Base-by-base conservation (phyloP, 495 filamentous ascomycete species). In the Rhypophila decipiens region DNA sequence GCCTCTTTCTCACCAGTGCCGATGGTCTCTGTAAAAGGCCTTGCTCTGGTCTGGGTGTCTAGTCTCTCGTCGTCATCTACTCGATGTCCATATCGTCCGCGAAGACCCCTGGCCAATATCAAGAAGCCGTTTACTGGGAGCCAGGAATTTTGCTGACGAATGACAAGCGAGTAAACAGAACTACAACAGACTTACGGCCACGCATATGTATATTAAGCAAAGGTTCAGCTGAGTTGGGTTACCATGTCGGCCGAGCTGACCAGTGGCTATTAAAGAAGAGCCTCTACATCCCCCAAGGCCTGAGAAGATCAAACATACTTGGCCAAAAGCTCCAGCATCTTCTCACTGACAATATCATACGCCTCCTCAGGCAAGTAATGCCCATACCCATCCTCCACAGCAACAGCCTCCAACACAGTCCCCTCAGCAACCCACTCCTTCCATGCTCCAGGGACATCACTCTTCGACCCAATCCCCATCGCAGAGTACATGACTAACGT, bases 341-440 rank as follows among this genome's bases (percentile, higher is more conserved):
- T 50, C 24, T 61, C 50, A 18, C 63, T 56, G 10, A 61, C 60
- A 40, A 61, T 57, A 33, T 71, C 63, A 13, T 67, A 65, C n/a
- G 57, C 68, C 59, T 77, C 73, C 57, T 78, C 75, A 5, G 70
- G 66, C 18, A 73, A 37, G 56, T 71, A 79, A 66, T 80, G 76
- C 8, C 76, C 75, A 24, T 64, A 61, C 1, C 66, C 71, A 44
- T 69, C 57, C 9, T 51, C 64, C 35, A 77, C 41, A 5, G 50
- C 62, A 13, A 51, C 43, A 10, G 45, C 44, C 47, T 46, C 48
- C 44, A 71, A 55, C 33, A 50, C 35, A 35, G 42, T 47, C 17
- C 64, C 56, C 22, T 62, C 48, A 24, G 56, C 51, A 13, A 70
- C 51, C 74, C 72, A 80, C 23, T 69, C 60, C 44, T 50, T 60